Evolutionary conservation across 1,284 basidiomycete species (phyloP).

Genomic region (Wolfiporia cocos): DNA sequence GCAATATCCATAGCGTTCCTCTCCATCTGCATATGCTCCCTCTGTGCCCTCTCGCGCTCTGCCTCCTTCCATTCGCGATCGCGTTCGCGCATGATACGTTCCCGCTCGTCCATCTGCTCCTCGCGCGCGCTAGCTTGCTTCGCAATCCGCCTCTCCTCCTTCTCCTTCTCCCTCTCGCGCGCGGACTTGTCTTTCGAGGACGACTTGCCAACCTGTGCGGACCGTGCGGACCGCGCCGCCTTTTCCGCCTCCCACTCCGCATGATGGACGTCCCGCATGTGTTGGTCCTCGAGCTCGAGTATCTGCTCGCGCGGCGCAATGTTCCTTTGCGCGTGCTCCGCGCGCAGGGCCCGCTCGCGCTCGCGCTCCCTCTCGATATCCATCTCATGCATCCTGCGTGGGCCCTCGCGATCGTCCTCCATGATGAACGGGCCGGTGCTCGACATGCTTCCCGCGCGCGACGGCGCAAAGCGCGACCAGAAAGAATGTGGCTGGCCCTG

Average conservation of each 20-base stretch:
- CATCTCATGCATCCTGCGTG: constrained; percentile 12
- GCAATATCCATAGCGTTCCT: constrained; percentile 13
- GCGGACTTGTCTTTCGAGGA: neutral
- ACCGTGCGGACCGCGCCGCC: neutral
- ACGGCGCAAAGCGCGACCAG: constrained; percentile 15
- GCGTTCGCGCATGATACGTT: constrained; percentile 12
- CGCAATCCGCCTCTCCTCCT: constrained; percentile 7
- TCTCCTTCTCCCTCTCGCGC: neutral
- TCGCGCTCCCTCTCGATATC: constrained; percentile 9
- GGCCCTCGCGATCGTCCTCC: constrained; percentile 13
- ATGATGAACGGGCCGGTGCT: neutral
- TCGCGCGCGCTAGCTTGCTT: constrained; percentile 4
- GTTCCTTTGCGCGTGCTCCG: neutral
- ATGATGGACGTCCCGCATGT: neutral
- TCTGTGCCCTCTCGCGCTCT: constrained; percentile 9
- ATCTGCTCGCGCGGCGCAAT: neutral
- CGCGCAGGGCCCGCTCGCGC: neutral
- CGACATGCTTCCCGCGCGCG: constrained; percentile 6
- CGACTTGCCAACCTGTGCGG: neutral
- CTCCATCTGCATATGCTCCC: constrained; percentile 8
- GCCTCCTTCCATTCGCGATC: constrained; percentile 11
- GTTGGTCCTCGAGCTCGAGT: neutral
- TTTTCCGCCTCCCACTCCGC: neutral
- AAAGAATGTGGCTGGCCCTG: constrained; percentile 2
- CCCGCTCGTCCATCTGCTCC: constrained; percentile 14